Base-by-base conservation (phyloP, 139 green algal genomes). In the Closterium sp. region DNA sequence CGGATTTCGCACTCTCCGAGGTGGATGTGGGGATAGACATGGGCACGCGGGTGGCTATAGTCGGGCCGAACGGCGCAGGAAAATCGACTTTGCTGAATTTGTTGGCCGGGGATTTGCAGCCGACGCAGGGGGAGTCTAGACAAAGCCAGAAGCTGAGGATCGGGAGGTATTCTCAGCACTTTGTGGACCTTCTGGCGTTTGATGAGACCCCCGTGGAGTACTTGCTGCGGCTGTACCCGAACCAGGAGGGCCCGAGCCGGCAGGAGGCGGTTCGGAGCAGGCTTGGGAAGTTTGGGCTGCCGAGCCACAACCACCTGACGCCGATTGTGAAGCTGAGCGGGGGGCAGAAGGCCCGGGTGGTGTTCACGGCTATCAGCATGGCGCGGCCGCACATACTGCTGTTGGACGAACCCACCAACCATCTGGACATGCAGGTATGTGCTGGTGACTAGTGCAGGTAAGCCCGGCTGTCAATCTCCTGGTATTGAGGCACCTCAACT, bases 21-120 rank as follows among this genome's bases (percentile, higher is more conserved):
- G 94, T 99, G 35, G 99, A 99, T 95, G 95, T 99, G 28, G 98
- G 98, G 64, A 96, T 99, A 81, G 98, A 99, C 96, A 99, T 99
- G 98, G 98, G 98, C 34, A 97, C 95, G 10, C 94, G 97, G 33
- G 94, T 99, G 10, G 97, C 96, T 25, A 99, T 99, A 86, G 97
- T 99, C n/a, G 98, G 97, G 10, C 98, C 98, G 66, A 99, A 99
- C 92, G 98, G 98, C 30, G 97, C 96, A 19, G 97, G 97, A 84
- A 97, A 97, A 87, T 95, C 97, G 33, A 99, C 98, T 25, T 32
- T 99, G 83, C 98, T 99, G 96, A 99, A 99, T 95, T 95, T 99
- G 86, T 91, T 99, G 35, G 96, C 96, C 91, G 97, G 98, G 32
- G 98, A 99, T 94, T 94, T 99, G 32, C 92, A 96, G 34, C 98